Conservation (phyloP, 805 yeast genomes). For the Kodamaea leandrae region DNA sequence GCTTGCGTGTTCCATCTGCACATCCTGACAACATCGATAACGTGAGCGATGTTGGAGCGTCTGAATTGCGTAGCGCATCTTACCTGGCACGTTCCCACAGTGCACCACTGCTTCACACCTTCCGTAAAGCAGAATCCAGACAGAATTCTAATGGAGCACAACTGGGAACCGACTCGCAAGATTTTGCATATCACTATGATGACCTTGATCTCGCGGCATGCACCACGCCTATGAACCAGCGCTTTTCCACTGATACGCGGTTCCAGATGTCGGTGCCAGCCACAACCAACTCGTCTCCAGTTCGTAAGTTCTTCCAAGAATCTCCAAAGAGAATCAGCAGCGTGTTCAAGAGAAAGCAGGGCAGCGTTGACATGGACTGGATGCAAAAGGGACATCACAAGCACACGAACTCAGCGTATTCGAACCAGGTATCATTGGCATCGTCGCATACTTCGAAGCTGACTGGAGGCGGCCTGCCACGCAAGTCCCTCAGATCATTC, state of each 20-base stretch:
- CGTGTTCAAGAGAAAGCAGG: constrained; percentile 16
- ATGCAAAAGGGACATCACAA: constrained; percentile 15
- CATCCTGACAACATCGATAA: constrained; percentile 26
- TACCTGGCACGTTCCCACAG: constrained; percentile 24
- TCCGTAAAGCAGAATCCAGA: constrained; percentile 21
- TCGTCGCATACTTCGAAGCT: constrained; percentile 28
- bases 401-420: constrained; percentile 28
- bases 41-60: constrained; percentile 23
- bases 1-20: constrained; percentile 10
- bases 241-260: no score
- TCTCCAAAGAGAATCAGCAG: constrained; percentile 29
- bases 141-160: constrained; percentile 11
- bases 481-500: constrained; percentile 25
- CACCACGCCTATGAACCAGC: neutral
- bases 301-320: constrained; percentile 29
- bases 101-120: constrained; percentile 44
- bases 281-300: constrained; percentile 28
- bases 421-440: constrained; percentile 25
- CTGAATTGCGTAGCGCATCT: neutral
- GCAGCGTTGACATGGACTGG: constrained; percentile 2
- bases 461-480: constrained; percentile 23
- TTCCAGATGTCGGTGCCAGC: constrained; percentile 4
- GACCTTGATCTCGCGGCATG: neutral
- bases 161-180: constrained; percentile 1
- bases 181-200: neutral